Evolutionary conservation across 1,139 yeast genomes (phyloP).

Genomic region (Zygosaccharomyces sapae): DNA sequence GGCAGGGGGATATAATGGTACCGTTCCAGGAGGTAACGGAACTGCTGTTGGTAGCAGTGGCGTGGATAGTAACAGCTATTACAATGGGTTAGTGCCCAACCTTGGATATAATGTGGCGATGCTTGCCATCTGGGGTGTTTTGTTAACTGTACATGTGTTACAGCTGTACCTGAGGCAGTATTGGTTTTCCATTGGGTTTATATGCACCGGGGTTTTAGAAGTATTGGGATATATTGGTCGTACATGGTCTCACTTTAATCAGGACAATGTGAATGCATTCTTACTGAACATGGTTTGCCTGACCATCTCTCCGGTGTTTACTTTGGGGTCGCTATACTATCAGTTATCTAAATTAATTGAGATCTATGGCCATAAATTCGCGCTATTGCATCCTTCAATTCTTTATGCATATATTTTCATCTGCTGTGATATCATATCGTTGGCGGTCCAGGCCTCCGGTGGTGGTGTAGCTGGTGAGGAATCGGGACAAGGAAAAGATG

Average conservation of each 20-base stretch:
- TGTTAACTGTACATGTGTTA: slow-evolving; percentile 41
- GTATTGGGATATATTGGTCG: slow-evolving; percentile 70
- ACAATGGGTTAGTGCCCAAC: slow-evolving; percentile 30
- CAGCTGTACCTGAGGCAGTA: slow-evolving; percentile 55
- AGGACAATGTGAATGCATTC: slow-evolving; percentile 43
- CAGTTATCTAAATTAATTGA: slow-evolving; percentile 69
- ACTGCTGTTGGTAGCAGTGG: no score
- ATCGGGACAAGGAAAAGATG: slow-evolving; percentile 34
- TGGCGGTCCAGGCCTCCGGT: slow-evolving; percentile 76
- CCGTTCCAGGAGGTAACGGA: no score
- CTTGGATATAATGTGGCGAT: slow-evolving; percentile 45
- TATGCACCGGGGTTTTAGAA: slow-evolving; percentile 60
- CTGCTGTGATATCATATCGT: slow-evolving; percentile 60
- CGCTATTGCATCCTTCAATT: slow-evolving; percentile 63
- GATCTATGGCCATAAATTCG: slow-evolving; percentile 59
- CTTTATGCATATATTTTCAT: slow-evolving; percentile 69
- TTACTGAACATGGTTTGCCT: slow-evolving; percentile 65
- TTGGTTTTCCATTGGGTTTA: slow-evolving; percentile 68
- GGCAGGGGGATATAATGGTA: no score
- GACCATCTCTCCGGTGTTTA: slow-evolving; percentile 82
- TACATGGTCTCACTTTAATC: slow-evolving; percentile 43
- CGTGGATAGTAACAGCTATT: not conserved
- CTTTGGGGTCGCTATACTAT: slow-evolving; percentile 84
- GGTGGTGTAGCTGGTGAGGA: slow-evolving; percentile 66
- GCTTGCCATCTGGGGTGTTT: slow-evolving; percentile 45